Base-by-base conservation (phyloP, 2,329 filamentous ascomycete species). In the Orbilia ellipsospora region DNA sequence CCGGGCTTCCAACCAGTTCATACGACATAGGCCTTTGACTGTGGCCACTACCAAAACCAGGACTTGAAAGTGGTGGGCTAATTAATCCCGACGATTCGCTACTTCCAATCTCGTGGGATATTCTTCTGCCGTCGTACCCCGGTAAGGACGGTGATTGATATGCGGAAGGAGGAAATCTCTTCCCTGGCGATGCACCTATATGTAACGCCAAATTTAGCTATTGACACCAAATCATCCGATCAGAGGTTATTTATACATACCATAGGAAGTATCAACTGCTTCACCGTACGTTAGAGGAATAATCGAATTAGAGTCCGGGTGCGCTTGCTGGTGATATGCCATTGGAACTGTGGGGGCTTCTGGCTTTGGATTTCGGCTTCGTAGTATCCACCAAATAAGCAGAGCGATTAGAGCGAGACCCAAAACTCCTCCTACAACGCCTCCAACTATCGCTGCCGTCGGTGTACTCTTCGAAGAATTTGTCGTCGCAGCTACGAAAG, bases 131-230 rank as follows among this genome's bases (percentile, higher is more conserved):
- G 16, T 61, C 44, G 36, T 75, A 75, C n/a, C 61, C 52, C 20
- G 72, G 72, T 26, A 75, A 48, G 52, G 72, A 44, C 40, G 72
- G 72, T 10, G 72, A 75, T 26, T 51, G 48, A 18, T 48, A 75
- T n/a, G 72, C 64, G 6, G 72, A 69, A 40, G 72, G 72, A 36
- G 72, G 64, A 59, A 75, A 75, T 31, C 65, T 50, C 18, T 75
- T 75, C 45, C 50, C 59, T 69, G 64, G 59, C n/a, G 64, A 75
- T 42, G 51, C 23, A 18, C 13, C 70, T 23, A 42, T 55, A 23
- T 23, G 23, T 23, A 16, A 31, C 51, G 51, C 18, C 23, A 16
- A 56, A 18, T n/a, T 63, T 48, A 73, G 62, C 69, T 28, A 55
- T 48, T 18, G 13, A 3, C 36, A 16, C 28, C 23, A 16, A 28